A percentile compares a stretch with the other conserved stretches of the same genome.
Conservation (phyloP, 306 rosid genomes). For the Glycine tomentella region DNA sequence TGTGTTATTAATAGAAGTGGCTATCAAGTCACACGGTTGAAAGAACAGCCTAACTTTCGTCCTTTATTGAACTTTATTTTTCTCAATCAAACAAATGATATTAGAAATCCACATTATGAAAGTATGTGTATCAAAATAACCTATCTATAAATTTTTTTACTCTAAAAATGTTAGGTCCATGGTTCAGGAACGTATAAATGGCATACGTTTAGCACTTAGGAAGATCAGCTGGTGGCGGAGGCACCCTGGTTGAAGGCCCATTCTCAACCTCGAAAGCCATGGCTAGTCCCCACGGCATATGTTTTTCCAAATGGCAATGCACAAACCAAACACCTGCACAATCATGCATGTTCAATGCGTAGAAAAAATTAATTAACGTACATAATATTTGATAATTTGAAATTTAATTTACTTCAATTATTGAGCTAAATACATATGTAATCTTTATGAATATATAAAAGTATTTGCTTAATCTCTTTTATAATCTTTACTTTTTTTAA, state of each 20-base stretch:
- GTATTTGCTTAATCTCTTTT: too few species aligned
- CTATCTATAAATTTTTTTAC: background rate
- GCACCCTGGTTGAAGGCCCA: conserved; percentile 48
- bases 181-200: background rate
- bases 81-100: conserved; percentile 12
- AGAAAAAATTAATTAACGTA: too few species aligned
- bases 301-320: conserved; percentile 74
- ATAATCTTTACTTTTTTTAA: too few species aligned
- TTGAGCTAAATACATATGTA: too few species aligned
- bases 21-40: background rate
- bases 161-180: background rate
- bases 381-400: too few species aligned
- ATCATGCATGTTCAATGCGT: too few species aligned
- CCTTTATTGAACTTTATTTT: conserved; percentile 35
- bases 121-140: background rate
- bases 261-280: conserved; percentile 58
- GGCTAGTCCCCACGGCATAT: conserved; percentile 76
- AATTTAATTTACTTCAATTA: too few species aligned
- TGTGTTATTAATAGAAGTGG: background rate
- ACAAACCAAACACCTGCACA: conserved; percentile 59
- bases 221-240: conserved; percentile 70
- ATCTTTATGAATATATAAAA: too few species aligned
- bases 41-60: conserved; percentile 32
- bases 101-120: background rate
- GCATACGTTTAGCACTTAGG: conserved; percentile 55